phyloP scores from a whole-genome alignment of 2,329 filamentous ascomycete species.

The Penicillium sp. region DNA sequence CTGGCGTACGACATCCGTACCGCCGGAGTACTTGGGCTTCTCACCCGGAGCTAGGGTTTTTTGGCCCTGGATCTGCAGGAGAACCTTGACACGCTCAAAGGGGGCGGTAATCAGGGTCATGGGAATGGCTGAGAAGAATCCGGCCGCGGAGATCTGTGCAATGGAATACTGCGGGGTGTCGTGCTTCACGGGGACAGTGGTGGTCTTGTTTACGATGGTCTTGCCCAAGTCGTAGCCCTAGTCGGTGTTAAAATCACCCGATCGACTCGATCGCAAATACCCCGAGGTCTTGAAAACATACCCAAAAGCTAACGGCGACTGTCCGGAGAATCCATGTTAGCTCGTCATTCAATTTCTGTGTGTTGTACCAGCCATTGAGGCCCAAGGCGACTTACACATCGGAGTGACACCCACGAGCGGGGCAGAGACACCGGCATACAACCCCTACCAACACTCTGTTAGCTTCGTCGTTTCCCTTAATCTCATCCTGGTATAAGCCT shows the following conservation, averaged over 20 bases:
- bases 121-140: constrained; percentile 96
- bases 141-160: constrained; percentile 83
- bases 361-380: constrained; percentile 1
- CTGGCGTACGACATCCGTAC: constrained; percentile 85
- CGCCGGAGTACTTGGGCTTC: constrained; percentile 87
- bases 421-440: constrained; percentile 96
- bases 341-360: background rate
- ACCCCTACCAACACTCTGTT: constrained; percentile 52
- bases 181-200: constrained; percentile 62
- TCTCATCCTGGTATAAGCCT: constrained; percentile 3
- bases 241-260: constrained; percentile 40
- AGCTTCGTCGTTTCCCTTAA: background rate
- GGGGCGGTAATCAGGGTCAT: constrained; percentile 98
- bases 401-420: constrained; percentile 94
- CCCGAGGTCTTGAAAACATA: constrained; percentile 29
- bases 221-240: constrained; percentile 97
- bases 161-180: constrained; percentile 67
- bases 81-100: constrained; percentile 98
- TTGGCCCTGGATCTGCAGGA: constrained; percentile 95
- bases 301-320: constrained; percentile 68
- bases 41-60: constrained; percentile 80
- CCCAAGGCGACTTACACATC: constrained; percentile 73
- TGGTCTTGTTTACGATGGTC: constrained; percentile 70
- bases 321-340: constrained; percentile 6
- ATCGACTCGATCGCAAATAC: background rate